Percentiles rank a stretch among this genome's conserved stretches.
These are phyloP conservation scores for Cicer cuneatum DNA, from an alignment of 306 rosid genomes.

Conservation along the genomic window DNA sequence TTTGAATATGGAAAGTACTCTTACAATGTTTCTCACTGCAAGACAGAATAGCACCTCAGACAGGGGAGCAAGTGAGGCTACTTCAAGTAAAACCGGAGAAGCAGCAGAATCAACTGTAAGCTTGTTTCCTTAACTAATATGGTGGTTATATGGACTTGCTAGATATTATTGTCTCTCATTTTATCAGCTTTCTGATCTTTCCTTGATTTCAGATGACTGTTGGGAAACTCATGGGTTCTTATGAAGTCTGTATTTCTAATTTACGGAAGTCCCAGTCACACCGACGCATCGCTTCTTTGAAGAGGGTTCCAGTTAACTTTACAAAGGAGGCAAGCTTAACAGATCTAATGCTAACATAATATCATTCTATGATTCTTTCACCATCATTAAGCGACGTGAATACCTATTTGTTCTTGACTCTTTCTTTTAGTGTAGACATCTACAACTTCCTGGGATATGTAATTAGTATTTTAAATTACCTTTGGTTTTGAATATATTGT, in stretches of 20 bases:
- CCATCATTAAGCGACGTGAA: constrained; percentile 9
- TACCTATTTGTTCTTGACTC: constrained; percentile 35
- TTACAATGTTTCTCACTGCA: constrained; percentile 47
- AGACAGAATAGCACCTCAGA: constrained; percentile 68
- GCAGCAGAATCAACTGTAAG: constrained; percentile 65
- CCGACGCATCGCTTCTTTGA: constrained; percentile 71
- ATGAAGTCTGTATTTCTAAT: constrained; percentile 80
- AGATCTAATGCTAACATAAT: constrained; percentile 32
- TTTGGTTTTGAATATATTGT: constrained; percentile 22
- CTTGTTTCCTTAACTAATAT: constrained; percentile 35
- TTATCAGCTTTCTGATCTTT: constrained; percentile 42
- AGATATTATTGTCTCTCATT: constrained; percentile 39
- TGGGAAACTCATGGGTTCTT: constrained; percentile 73
- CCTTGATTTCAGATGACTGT: constrained; percentile 77
- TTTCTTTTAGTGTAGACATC: background rate
- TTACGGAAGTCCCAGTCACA: constrained; percentile 67
- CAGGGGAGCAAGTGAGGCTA: constrained; percentile 48
- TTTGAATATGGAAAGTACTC: constrained; percentile 43
- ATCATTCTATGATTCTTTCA: constrained; percentile 19
- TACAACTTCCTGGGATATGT: constrained; percentile 23
- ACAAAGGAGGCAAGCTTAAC: constrained; percentile 70
- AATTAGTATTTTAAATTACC: constrained; percentile 34
- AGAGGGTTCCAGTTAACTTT: constrained; percentile 86
- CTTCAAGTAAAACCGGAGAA: constrained; percentile 60
- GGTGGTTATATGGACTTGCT: constrained; percentile 23